These are phyloP conservation scores for Xylaria digitata DNA, from an alignment of 2,329 filamentous ascomycete genomes.

Conservation along the genomic window DNA sequence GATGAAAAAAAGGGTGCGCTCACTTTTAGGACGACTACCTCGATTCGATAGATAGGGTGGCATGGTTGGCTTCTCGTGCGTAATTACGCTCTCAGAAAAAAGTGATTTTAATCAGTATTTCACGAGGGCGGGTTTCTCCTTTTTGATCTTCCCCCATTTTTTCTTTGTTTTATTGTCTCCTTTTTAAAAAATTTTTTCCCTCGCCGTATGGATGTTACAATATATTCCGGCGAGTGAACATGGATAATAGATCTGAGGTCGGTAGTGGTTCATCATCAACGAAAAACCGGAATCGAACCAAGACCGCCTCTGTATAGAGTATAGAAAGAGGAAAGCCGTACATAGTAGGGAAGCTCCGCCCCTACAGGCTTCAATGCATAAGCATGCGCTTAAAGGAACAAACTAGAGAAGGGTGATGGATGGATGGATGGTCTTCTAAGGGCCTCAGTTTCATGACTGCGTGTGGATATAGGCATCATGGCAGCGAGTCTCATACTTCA, in stretches of 20 bases:
- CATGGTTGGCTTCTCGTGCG: not conserved
- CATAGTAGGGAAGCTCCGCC: conserved; percentile 3
- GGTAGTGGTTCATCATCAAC: not conserved
- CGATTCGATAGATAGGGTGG: conserved; percentile 6
- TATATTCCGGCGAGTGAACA: conserved; percentile 19
- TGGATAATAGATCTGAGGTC: conserved; percentile 21
- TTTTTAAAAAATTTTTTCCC: not conserved
- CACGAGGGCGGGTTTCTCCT: not conserved
- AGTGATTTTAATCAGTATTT: not conserved
- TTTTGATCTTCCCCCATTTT: not conserved
- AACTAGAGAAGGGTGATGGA: not conserved
- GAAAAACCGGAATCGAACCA: not conserved
- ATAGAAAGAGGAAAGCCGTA: conserved; percentile 15
- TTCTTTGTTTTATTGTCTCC: not conserved
- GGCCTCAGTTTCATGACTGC: not conserved
- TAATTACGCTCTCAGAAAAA: not conserved
- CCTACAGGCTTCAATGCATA: not conserved
- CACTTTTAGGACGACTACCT: not conserved
- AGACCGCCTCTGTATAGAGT: conserved; percentile 25
- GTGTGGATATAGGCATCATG: no score
- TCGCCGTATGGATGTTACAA: not conserved
- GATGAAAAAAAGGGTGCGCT: conserved; percentile 4
- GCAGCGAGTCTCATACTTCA: not conserved
- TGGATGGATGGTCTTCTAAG: not conserved
- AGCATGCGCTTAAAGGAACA: conserved; percentile 1